Evolutionary conservation across 345 rosid species (phyloP), one percentile per base, ranked within the genome.

Genomic region (Eucalyptus regnans): DNA sequence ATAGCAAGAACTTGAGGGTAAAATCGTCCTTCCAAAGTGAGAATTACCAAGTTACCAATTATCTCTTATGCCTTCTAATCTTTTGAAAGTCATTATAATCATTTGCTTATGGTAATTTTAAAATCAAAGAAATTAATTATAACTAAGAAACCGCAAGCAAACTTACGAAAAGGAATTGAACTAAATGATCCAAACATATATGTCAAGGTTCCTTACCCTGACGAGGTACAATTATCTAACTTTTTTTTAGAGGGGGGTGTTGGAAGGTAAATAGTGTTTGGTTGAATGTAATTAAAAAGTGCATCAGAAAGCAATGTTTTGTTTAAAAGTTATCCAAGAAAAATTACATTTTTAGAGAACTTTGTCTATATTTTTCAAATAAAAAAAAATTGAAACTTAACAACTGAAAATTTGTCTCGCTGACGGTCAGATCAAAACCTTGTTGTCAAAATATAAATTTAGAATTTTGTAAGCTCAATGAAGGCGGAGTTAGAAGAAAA

Each of bases 401-500:
- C 7, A 33, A 17, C 9, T 1, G 3, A n/a, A 14, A 0, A 60
- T 60, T 27, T 60, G 8, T 25, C 10, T n/a, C 0, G 3, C 3
- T 1, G 2, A 8, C 2, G 0, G 1, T 64, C 0, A 14, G 1
- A 64, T 4, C 2, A n/a, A 15, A n/a, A 22, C 25, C 4, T 56
- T 23, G 2, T 37, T 71, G 23, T 37, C 2, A 4, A 6, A 33
- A 0, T 41, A 71, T 37, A 37, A 71, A 71, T 9, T 5, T 33
- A 7, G 12, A 17, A 17, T 71, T 33, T 71, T 7, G 41, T 41
- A 37, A 37, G 44, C 22, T 71, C 44, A 3, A 18, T 3, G 7
- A 33, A 18, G 23, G 44, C 7, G 17, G 5, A 68, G 3, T 68
- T 33, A 33, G 12, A 33, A 9, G 25, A 16, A 9, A 33, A 71